phyloP scores from a whole-genome alignment of 2,329 filamentous ascomycete species.

The Samsoniella hepiali region DNA sequence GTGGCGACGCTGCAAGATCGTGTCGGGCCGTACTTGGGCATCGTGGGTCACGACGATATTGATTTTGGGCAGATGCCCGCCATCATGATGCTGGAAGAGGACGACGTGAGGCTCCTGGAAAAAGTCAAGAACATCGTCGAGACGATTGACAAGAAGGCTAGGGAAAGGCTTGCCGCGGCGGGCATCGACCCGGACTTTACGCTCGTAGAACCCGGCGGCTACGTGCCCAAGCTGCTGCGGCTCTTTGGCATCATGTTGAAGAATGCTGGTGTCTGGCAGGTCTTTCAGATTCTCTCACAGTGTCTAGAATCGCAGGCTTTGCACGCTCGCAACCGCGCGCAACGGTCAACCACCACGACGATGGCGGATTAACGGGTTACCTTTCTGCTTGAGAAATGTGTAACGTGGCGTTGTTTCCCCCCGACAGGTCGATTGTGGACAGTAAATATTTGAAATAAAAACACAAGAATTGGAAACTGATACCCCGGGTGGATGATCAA shows the following conservation, averaged over 20 bases:
- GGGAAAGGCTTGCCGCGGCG: slow-evolving; percentile 47
- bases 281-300: slow-evolving; percentile 53
- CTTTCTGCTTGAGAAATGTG: not conserved
- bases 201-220: slow-evolving; percentile 65
- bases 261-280: slow-evolving; percentile 87
- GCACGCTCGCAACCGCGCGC: slow-evolving; percentile 10
- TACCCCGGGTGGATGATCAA: not conserved
- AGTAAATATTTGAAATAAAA: not conserved
- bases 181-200: slow-evolving; percentile 51
- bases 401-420: not conserved
- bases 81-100: slow-evolving; percentile 86
- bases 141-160: slow-evolving; percentile 77
- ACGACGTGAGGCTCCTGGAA: slow-evolving; percentile 79
- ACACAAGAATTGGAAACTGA: not conserved
- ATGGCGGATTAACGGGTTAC: slow-evolving; percentile 5
- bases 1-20: slow-evolving; percentile 88
- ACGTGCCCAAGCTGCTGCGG: slow-evolving; percentile 78
- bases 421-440: not conserved
- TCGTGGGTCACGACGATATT: slow-evolving; percentile 78
- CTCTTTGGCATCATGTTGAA: slow-evolving; percentile 84
- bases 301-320: slow-evolving; percentile 53
- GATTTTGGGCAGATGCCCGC: slow-evolving; percentile 78
- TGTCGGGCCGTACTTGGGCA: slow-evolving; percentile 82
- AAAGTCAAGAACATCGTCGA: slow-evolving; percentile 79
- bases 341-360: not conserved